phyloP scores from a whole-genome alignment of 345 rosid species.

The Eutrema heterophyllum region DNA sequence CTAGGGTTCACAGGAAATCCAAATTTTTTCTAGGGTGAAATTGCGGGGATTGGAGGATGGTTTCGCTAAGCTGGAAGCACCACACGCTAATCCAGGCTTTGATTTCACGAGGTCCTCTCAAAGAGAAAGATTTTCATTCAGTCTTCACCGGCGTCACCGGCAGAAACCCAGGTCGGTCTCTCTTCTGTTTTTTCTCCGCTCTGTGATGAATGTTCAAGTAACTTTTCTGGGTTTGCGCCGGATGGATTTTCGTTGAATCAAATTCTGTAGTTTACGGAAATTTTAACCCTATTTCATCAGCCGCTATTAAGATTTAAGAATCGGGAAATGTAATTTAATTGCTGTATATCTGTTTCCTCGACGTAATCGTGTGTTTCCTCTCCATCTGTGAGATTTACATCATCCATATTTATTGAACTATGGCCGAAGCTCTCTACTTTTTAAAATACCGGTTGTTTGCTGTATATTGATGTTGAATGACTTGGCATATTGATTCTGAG shows the following conservation, averaged over 20 bases:
- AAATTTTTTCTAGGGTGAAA: not conserved
- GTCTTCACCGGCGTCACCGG: conserved; percentile 64
- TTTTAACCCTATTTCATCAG: not conserved
- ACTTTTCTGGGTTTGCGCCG: not conserved
- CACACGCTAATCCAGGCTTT: conserved; percentile 79
- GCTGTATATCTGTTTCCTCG: not conserved
- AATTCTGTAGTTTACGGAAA: not conserved
- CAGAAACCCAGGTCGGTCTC: conserved; percentile 52
- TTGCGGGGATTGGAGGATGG: conserved; percentile 33
- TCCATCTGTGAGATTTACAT: not conserved
- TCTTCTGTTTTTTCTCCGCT: not conserved
- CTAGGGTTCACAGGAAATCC: not conserved
- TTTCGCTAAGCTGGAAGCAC: conserved; percentile 60
- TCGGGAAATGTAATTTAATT: not conserved
- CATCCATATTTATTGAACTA: not conserved
- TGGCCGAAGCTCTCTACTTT: too few species aligned
- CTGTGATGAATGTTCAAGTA: not conserved
- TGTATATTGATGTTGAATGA: not conserved
- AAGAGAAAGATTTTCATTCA: conserved; percentile 56
- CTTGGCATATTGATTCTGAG: not conserved
- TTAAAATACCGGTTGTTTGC: too few species aligned
- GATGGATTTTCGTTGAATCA: not conserved
- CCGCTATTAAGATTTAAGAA: not conserved
- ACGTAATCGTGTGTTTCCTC: not conserved
- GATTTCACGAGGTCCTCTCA: conserved; percentile 79